phyloP scores from a whole-genome alignment of 1,284 basidiomycete species.

The Trichosporon sp. region DNA sequence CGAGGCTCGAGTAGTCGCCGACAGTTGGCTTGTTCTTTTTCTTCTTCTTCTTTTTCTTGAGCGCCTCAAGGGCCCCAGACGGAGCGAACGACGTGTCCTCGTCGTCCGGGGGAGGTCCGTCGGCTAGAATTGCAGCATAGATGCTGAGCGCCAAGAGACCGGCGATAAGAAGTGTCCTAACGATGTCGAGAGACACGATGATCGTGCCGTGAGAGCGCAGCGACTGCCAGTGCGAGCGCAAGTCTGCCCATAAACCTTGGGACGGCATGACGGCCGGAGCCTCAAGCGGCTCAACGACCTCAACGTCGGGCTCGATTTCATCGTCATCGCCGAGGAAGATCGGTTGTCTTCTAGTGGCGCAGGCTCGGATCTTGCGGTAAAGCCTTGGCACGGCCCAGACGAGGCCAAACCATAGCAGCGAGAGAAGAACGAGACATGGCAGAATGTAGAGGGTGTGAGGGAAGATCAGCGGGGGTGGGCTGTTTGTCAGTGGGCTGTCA shows the following conservation, averaged over 20 bases:
- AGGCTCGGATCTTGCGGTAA: background rate
- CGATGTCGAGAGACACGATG: constrained; percentile 39
- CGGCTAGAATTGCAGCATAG: constrained; percentile 42
- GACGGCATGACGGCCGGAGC: constrained; percentile 37
- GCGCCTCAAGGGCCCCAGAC: background rate
- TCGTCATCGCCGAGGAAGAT: constrained; percentile 25
- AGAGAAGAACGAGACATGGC: constrained; percentile 36
- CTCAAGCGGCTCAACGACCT: constrained; percentile 19
- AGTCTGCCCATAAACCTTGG: constrained; percentile 39
- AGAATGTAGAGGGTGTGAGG: constrained; percentile 41
- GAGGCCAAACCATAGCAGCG: constrained; percentile 29
- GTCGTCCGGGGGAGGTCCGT: constrained; percentile 23
- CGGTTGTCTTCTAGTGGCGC: constrained; percentile 19
- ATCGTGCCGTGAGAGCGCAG: constrained; percentile 37
- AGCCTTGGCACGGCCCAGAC: constrained; percentile 8
- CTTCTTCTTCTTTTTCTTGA: constrained; percentile 36
- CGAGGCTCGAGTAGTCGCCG: constrained; percentile 42
- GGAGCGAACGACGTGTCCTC: background rate
- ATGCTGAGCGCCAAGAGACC: constrained; percentile 43
- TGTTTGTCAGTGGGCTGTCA: constrained; percentile 9
- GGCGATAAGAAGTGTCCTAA: constrained; percentile 34
- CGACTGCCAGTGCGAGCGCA: constrained; percentile 35
- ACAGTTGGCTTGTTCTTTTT: constrained; percentile 34
- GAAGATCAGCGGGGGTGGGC: constrained; percentile 34
- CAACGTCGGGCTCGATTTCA: constrained; percentile 12